A percentile compares a stretch with the other conserved stretches of the same genome.
These are phyloP conservation scores for Cladosporium sp. DNA, from an alignment of 2,329 filamentous ascomycete genomes.

Conservation along the genomic window DNA sequence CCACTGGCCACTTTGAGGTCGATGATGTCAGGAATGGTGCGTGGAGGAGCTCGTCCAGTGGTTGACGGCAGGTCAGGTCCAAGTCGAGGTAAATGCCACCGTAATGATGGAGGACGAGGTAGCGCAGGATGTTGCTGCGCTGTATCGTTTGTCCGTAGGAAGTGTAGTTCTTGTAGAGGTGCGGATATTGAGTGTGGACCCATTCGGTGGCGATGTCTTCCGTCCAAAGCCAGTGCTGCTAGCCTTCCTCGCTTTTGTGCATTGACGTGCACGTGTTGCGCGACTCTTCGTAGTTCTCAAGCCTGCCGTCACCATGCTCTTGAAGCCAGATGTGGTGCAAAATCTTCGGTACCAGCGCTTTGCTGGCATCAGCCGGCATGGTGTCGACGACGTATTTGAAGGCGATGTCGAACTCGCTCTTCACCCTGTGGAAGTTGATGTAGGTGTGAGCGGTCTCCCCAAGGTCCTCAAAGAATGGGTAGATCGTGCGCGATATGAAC, in stretches of 20 bases:
- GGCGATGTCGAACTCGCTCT: neutral
- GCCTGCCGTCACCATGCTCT: neutral
- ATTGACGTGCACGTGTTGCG: constrained; percentile 26
- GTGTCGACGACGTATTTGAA: neutral
- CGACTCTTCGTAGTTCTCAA: constrained; percentile 24
- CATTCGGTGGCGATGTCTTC: constrained; percentile 27
- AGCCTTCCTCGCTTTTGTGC: constrained; percentile 24
- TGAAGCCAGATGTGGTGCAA: constrained; percentile 1
- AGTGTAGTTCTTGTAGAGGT: constrained; percentile 27
- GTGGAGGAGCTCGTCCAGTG: constrained; percentile 27
- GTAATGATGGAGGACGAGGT: constrained; percentile 31
- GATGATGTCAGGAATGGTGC: constrained; percentile 30
- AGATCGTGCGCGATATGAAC: neutral
- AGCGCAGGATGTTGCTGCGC: constrained; percentile 33
- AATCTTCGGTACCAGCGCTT: neutral
- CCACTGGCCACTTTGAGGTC: constrained; percentile 28
- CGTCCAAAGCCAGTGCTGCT: constrained; percentile 29
- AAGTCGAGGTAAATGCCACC: constrained; percentile 34
- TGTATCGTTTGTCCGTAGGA: constrained; percentile 32
- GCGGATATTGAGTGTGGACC: constrained; percentile 29
- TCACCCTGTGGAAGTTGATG: neutral
- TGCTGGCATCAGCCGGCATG: neutral
- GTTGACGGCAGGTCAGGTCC: constrained; percentile 30
- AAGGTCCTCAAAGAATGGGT: neutral
- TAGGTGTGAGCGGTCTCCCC: neutral